phyloP scores from a whole-genome alignment of 202 grass and related monocot genomes.

The Schoenoplectus triqueter region DNA sequence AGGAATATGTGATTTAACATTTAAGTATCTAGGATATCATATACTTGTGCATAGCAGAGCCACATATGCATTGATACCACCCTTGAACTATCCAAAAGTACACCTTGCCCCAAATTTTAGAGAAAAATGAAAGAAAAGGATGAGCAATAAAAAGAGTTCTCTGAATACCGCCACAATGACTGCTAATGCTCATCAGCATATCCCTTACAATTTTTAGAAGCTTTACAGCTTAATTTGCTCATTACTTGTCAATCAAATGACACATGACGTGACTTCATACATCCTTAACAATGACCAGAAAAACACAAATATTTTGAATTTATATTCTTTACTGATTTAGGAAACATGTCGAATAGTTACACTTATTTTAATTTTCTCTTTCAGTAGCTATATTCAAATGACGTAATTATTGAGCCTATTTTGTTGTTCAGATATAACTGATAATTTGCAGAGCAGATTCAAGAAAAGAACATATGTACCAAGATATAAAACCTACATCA shows the following conservation, averaged over 20 bases:
- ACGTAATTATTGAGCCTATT: background rate
- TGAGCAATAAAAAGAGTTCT: background rate
- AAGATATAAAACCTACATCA: slow-evolving; percentile 43
- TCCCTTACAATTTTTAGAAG: background rate
- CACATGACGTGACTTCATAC: background rate
- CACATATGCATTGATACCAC: background rate
- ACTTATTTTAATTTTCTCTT: background rate
- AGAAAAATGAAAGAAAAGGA: background rate
- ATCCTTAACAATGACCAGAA: background rate
- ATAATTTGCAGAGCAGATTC: background rate
- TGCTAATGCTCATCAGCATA: background rate
- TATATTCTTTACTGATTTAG: slow-evolving; percentile 11
- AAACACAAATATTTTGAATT: background rate
- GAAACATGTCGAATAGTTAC: background rate
- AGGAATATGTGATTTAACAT: background rate
- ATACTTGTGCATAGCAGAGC: background rate
- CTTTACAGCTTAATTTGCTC: background rate
- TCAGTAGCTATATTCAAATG: background rate
- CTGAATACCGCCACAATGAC: background rate
- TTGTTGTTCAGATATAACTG: background rate
- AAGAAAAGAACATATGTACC: background rate
- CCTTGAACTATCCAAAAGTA: background rate
- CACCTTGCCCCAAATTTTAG: background rate
- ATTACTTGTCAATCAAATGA: background rate
- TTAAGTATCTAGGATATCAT: background rate